phyloP scores from a whole-genome alignment of 352 stramenopile genomes.

The Globisporangium sylvaticum region DNA sequence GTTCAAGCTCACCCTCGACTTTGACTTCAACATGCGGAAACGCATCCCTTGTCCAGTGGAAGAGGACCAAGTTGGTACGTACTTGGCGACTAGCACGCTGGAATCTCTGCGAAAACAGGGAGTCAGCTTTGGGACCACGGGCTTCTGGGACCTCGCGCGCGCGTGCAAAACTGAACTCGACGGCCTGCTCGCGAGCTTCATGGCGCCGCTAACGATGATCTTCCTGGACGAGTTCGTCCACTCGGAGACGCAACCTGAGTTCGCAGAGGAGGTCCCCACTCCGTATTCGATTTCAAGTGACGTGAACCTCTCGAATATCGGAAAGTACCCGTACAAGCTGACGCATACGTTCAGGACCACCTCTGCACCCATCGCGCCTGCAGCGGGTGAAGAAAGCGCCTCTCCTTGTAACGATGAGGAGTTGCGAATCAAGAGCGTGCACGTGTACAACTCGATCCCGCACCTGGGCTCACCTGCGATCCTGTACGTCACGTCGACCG shows the following conservation, averaged over 20 bases:
- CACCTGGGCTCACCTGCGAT: not conserved
- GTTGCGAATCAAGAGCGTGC: not conserved
- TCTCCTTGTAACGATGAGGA: not conserved
- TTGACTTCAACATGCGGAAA: not conserved
- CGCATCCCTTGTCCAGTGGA: not conserved
- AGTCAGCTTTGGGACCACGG: not conserved
- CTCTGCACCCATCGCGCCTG: not conserved
- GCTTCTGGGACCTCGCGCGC: conserved; percentile 15
- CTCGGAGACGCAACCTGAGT: not conserved
- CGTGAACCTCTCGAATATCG: conserved; percentile 9
- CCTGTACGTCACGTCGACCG: not conserved
- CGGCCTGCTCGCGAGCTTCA: not conserved
- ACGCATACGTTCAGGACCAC: not conserved
- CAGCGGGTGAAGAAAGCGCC: too few relatives aligned
- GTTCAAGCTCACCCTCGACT: conserved; percentile 1
- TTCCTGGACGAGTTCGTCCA: not conserved
- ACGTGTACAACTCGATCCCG: not conserved
- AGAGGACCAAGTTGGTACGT: not conserved
- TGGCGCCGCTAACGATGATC: not conserved
- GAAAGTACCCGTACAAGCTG: not conserved
- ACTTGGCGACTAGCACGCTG: not conserved
- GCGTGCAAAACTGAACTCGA: conserved; percentile 3
- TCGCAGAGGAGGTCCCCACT: not conserved
- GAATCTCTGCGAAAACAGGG: not conserved
- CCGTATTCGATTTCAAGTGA: not conserved